Evolutionary conservation across 345 rosid genomes (phyloP).

Genomic region (Aquilaria sinensis): DNA sequence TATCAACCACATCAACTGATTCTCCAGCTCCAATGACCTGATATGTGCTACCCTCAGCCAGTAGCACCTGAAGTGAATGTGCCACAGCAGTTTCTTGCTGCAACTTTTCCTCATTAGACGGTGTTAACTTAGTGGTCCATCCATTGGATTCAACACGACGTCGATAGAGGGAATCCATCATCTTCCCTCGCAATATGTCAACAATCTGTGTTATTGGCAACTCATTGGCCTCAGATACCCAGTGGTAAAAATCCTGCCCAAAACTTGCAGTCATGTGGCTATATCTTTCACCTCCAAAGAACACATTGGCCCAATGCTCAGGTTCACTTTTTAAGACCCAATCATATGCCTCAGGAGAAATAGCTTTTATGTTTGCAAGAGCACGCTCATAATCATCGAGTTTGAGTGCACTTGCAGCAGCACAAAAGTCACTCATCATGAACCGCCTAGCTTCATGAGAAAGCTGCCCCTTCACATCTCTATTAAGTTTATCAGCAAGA

Average conservation of each 20-base stretch:
- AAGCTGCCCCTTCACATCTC: constrained; percentile 74
- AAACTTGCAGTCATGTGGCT: constrained; percentile 65
- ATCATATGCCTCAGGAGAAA: constrained; percentile 72
- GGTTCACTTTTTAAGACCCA: constrained; percentile 91
- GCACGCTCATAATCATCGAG: constrained; percentile 52
- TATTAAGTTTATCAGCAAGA: constrained; percentile 70
- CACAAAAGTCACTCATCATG: constrained; percentile 69
- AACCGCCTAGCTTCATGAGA: constrained; percentile 92
- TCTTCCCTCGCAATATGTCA: constrained; percentile 68
- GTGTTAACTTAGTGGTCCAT: constrained; percentile 70
- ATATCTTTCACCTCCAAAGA: constrained; percentile 75
- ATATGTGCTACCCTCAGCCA: constrained; percentile 39
- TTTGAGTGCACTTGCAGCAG: constrained; percentile 70
- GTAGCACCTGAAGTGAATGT: constrained; percentile 45
- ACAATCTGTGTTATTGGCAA: constrained; percentile 89
- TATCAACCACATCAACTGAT: constrained; percentile 47
- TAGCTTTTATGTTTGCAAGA: constrained; percentile 56
- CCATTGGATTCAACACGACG: constrained; percentile 60
- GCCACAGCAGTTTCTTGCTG: constrained; percentile 48
- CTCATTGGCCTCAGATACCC: constrained; percentile 89
- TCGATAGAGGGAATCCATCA: constrained; percentile 74
- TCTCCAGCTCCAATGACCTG: constrained; percentile 76
- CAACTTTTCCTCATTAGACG: constrained; percentile 71
- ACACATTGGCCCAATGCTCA: constrained; percentile 81
- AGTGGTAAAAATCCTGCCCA: constrained; percentile 73